Base-by-base conservation (phyloP, 306 rosid species). In the Mimosa bimucronata region DNA sequence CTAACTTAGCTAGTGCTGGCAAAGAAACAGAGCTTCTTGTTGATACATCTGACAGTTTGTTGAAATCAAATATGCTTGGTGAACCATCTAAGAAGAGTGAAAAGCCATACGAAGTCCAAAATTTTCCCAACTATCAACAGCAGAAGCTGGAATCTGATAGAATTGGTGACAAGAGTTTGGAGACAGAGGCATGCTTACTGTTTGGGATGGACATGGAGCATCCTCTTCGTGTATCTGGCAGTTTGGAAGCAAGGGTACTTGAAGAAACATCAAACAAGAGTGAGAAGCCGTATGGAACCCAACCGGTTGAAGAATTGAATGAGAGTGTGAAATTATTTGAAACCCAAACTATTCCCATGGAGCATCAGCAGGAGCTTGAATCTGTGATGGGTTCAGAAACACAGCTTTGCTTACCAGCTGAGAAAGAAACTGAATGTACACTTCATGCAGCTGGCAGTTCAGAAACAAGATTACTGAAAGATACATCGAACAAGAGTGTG, bases 121-220 rank as follows among this genome's bases (percentile, higher is more conserved):
- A 67, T 69, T 46, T 46, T 70, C 84, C 80, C 13, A 65, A 48
- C 42, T 89, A 87, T 76, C 84, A 81, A 23, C 70, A 45, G 50
- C 88, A 31, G 23, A 65, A 65, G 23, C 68, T 76, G 82, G 85
- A 85, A 69, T 66, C 67, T 30, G 85, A 82, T 34, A 83, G 68
- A 48, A 73, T 13, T n/a, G 67, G 48, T 68, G 55, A 45, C 65
- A 57, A 16, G 48, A 60, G 44, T 29, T 77, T 31, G 67, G 65
- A 66, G 55, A 18, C 50, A 40, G 70, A 29, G 71, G 13, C 74
- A 21, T 66, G 79, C 68, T 8, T 37, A 66, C 52, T 41, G 2
- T 16, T 34, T 65, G 71, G 71, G 44, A 31, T 31, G 41, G 71
- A 65, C 21, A 18, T 23, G 34, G 14, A 65, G 45, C 70, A 6